Conservation (phyloP, 768 basidiomycete genomes). For the Mycena latifolia region DNA sequence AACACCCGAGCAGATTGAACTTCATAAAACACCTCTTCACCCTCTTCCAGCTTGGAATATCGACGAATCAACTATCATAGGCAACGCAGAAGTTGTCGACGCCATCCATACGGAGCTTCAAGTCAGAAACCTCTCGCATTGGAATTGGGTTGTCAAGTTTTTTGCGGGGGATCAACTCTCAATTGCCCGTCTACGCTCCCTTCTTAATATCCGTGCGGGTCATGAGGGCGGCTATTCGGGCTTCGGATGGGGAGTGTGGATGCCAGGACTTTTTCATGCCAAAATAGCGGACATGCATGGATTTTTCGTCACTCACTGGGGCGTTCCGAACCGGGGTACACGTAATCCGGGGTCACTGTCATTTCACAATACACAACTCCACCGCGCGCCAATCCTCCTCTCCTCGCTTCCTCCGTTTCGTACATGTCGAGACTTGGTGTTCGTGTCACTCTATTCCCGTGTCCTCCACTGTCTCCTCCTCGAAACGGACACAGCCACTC, state of each 20-base stretch:
- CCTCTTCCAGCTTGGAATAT: constrained; percentile 51
- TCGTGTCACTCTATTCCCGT: constrained; percentile 35
- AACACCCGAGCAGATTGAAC: constrained; percentile 40
- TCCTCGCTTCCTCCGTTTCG: constrained; percentile 50
- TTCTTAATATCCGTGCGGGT: constrained; percentile 43
- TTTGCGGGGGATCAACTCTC: constrained; percentile 50
- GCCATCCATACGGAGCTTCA: constrained; percentile 44
- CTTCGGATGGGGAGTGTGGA: constrained; percentile 39
- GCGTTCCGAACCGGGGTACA: constrained; percentile 35
- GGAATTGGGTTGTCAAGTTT: constrained; percentile 41
- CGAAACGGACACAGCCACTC: not conserved
- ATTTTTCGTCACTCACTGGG: constrained; percentile 47
- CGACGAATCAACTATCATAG: constrained; percentile 49
- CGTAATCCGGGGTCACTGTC: constrained; percentile 48
- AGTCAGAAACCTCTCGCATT: constrained; percentile 33
- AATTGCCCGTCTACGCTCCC: constrained; percentile 45
- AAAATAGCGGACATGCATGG: constrained; percentile 50
- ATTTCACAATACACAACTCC: constrained; percentile 50
- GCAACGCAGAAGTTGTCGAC: constrained; percentile 49
- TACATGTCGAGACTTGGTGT: constrained; percentile 49
- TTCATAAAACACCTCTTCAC: constrained; percentile 44
- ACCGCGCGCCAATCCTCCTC: constrained; percentile 50
- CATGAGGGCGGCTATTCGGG: constrained; percentile 32
- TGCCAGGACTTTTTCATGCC: constrained; percentile 53
- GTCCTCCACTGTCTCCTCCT: constrained; percentile 21